Evolutionary conservation across 768 basidiomycete genomes (phyloP).

Genomic region (Tephrocybe sp.): DNA sequence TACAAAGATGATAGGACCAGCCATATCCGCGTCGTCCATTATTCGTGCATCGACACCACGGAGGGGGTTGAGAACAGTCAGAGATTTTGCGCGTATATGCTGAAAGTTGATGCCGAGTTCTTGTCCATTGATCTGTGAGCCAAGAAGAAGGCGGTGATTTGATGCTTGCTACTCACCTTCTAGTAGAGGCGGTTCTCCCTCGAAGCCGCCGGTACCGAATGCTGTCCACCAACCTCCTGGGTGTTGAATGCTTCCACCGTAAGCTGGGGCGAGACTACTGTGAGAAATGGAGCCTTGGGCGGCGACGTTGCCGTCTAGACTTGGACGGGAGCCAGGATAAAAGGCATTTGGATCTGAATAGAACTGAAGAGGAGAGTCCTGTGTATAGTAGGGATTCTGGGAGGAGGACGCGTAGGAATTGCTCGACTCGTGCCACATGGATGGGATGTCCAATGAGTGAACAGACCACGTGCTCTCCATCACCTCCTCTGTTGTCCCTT

Average conservation of each 20-base stretch:
- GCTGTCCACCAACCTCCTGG: conserved; percentile 91
- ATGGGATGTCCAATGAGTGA: not conserved
- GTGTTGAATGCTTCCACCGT: conserved; percentile 71
- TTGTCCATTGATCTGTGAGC: conserved; percentile 29
- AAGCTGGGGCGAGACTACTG: conserved; percentile 44
- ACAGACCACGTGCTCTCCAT: conserved; percentile 30
- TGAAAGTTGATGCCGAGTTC: conserved; percentile 98
- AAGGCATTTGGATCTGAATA: conserved; percentile 59
- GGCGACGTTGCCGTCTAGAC: conserved; percentile 66
- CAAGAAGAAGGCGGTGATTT: not conserved
- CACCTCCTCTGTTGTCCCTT: conserved; percentile 22
- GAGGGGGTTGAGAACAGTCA: conserved; percentile 94
- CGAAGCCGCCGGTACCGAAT: conserved; percentile 92
- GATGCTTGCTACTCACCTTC: conserved; percentile 90
- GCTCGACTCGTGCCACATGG: conserved; percentile 76
- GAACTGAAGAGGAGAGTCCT: conserved; percentile 70
- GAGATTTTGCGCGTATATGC: conserved; percentile 90
- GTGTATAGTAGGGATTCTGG: conserved; percentile 57
- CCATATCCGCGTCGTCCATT: conserved; percentile 99
- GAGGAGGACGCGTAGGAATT: conserved; percentile 63
- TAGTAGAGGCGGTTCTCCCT: conserved; percentile 92
- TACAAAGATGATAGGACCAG: conserved; percentile 92
- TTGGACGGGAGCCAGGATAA: conserved; percentile 72
- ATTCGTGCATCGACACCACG: conserved; percentile 82
- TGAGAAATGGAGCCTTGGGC: conserved; percentile 53